These are phyloP conservation scores for Fusarium pseudograminearum DNA, from an alignment of 2,329 filamentous ascomycete species.

Conservation along the genomic window DNA sequence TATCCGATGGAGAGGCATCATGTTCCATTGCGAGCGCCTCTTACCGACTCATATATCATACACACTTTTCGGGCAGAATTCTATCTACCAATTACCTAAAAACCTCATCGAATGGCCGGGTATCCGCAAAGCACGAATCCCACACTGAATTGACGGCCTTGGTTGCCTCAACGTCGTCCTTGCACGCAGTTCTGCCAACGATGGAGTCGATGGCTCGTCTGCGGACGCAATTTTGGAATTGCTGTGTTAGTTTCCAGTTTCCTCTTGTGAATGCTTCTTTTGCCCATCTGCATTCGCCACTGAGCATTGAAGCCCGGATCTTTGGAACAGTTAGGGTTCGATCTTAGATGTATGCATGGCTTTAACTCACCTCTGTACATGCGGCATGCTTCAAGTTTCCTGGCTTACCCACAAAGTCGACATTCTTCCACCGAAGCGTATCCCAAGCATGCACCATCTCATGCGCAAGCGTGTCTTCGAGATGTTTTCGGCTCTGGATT, in stretches of 20 bases:
- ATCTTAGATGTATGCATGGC: background rate
- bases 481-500: conserved; percentile 79
- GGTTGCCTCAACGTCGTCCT: conserved; percentile 85
- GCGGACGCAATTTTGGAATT: conserved; percentile 93
- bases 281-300: conserved; percentile 92
- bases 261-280: conserved; percentile 86
- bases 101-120: conserved; percentile 95
- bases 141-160: conserved; percentile 97
- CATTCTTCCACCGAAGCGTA: conserved; percentile 83
- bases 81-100: conserved; percentile 71
- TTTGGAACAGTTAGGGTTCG: conserved; percentile 51
- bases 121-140: conserved; percentile 96
- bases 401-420: conserved; percentile 76
- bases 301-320: conserved; percentile 93
- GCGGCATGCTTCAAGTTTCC: conserved; percentile 88
- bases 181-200: conserved; percentile 80
- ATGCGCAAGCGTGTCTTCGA: conserved; percentile 95
- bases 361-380: conserved; percentile 81
- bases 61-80: conserved; percentile 27
- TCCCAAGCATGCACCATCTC: conserved; percentile 99
- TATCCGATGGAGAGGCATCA: conserved; percentile 30
- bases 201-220: conserved; percentile 84
- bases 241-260: conserved; percentile 90
- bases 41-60: conserved; percentile 40
- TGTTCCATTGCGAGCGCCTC: conserved; percentile 27